Conservation (phyloP, 306 rosid species). For the Calophaca sinica region DNA sequence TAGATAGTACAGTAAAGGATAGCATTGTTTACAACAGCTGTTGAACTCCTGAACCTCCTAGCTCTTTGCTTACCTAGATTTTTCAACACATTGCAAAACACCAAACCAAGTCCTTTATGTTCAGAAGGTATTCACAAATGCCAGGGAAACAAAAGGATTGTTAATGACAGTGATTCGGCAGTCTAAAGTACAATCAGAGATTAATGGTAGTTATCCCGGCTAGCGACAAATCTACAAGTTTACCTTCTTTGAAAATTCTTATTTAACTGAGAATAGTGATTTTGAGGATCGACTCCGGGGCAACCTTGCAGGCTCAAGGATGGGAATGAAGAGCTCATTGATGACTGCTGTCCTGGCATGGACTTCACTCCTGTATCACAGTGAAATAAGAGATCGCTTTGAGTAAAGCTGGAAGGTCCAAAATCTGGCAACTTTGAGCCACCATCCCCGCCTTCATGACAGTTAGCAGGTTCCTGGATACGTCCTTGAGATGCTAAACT, state of each 20-base stretch:
- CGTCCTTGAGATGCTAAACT: constrained; percentile 57
- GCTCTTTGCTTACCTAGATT: constrained; percentile 38
- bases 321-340: constrained; percentile 54
- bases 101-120: constrained; percentile 10
- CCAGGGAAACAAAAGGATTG: constrained; percentile 40
- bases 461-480: constrained; percentile 62
- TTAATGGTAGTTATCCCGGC: constrained; percentile 29
- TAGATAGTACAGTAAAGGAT: constrained; percentile 13
- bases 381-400: constrained; percentile 62
- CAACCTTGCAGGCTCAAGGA: constrained; percentile 54
- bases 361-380: constrained; percentile 63
- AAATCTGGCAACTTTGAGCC: constrained; percentile 65
- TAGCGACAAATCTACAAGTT: constrained; percentile 46
- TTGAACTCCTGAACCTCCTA: constrained; percentile 25
- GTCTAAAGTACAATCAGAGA: constrained; percentile 44
- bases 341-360: constrained; percentile 53
- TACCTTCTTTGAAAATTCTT: constrained; percentile 65
- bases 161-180: constrained; percentile 21
- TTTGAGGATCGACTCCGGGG: constrained; percentile 57
- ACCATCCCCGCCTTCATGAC: constrained; percentile 50
- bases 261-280: constrained; percentile 54
- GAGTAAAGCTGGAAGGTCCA: constrained; percentile 64
- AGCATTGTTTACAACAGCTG: constrained; percentile 35
- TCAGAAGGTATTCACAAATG: constrained; percentile 44
- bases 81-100: constrained; percentile 35